Percentiles rank a stretch among this genome's conserved stretches.
These are phyloP conservation scores for Pestalotiopsis fici DNA, from an alignment of 2,329 filamentous ascomycete species.

Conservation along the genomic window DNA sequence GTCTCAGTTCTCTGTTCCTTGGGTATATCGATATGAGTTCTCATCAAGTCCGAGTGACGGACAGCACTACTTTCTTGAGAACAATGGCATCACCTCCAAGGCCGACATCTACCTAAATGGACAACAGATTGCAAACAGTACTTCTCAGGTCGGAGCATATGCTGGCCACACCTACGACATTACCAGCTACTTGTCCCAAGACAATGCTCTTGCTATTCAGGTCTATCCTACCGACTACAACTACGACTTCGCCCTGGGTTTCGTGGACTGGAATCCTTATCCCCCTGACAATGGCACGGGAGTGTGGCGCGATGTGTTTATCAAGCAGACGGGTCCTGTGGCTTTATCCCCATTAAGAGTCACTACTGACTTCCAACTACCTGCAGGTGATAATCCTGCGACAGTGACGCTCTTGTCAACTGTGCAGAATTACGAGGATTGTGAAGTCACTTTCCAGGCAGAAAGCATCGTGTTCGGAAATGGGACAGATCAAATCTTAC, in stretches of 20 bases:
- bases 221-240: conserved; percentile 61
- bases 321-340: conserved; percentile 56
- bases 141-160: conserved; percentile 56
- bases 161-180: conserved; percentile 57
- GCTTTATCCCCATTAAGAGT: conserved; percentile 46
- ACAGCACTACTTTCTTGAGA: conserved; percentile 53
- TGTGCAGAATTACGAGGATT: conserved; percentile 40
- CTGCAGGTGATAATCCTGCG: conserved; percentile 27
- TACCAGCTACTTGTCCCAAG: conserved; percentile 38
- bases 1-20: conserved; percentile 52
- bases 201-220: conserved; percentile 54
- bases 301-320: conserved; percentile 59
- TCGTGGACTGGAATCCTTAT: conserved; percentile 64
- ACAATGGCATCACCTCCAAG: conserved; percentile 60
- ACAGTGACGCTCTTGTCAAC: conserved; percentile 38
- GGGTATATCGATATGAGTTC: conserved; percentile 61
- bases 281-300: conserved; percentile 65
- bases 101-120: conserved; percentile 65
- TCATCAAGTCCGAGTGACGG: conserved; percentile 29
- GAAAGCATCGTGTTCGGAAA: conserved; percentile 35
- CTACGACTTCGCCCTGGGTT: conserved; percentile 59
- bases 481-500: neutral
- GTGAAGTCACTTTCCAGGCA: conserved; percentile 36
- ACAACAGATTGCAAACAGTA: conserved; percentile 46
- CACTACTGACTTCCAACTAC: conserved; percentile 38